Evolutionary conservation across 129 eudicot genomes (phyloP), one percentile per base, ranked within the genome.

Genomic region (Arctium lappa): DNA sequence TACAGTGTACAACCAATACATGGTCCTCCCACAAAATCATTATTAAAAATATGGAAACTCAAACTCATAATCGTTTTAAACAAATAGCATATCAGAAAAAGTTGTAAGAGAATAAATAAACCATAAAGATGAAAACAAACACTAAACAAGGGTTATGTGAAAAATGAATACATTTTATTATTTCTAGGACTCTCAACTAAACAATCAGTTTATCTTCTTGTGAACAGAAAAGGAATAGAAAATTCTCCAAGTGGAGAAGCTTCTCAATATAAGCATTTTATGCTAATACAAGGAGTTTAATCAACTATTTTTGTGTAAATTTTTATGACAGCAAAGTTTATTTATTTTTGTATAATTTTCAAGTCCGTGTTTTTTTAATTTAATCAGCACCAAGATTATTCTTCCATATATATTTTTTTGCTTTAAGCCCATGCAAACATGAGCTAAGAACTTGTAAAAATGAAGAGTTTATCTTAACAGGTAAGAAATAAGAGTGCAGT

Each of bases 1-100:
- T 48, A 22, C n/a, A 71, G 60, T 37, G 56, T 80, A 72, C 37
- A 80, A n/a, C 78, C 34, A 72, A 72, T 36, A n/a, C 11, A 18
- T 38, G 30, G 53, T 72, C 78, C 69, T 80, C 46, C 46, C 15
- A 39, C 5, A 32, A 6, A 36, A 72, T 29, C 72, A 50, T 36
- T 80, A 33, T n/a, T 6, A 31, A 44, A 68, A 7, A 37, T 65
- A 78, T 11, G 32, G 73, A 22, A 66, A 68, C 68, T 39, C 62
- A 79, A 39, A 73, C n/a, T 68, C 27, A 16, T 62, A 16, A 7
- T 18, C 30, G 10, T 63, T 22, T 50, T 56, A 16, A 56, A 63
- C 70, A 63, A 6, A 63, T 6, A 63, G 31, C 32, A n/a, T n/a
- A 63, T 63, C 12, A 63, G n/a, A 22, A 63, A 66, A 79, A 70